Conservation (phyloP, 768 basidiomycete genomes). For the Hericium erinaceus region DNA sequence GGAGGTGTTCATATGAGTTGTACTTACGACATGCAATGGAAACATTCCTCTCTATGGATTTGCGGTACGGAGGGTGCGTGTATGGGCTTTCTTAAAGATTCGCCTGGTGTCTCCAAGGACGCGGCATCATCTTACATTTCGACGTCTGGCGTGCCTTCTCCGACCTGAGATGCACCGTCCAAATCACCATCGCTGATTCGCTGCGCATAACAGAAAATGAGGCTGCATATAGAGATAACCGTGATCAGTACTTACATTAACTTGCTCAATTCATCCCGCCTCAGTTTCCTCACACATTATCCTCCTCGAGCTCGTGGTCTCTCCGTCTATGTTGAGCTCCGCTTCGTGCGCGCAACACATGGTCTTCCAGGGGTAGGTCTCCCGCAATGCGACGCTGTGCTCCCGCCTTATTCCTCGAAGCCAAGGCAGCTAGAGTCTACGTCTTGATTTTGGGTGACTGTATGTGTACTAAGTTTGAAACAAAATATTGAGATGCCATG, state of each 20-base stretch:
- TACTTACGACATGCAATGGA: conserved; percentile 35
- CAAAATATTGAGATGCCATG: too few relatives aligned
- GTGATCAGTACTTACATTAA: conserved; percentile 51
- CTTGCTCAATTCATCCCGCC: conserved; percentile 58
- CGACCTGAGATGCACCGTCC: too few relatives aligned
- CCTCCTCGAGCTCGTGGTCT: conserved; percentile 86
- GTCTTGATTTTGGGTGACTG: neutral
- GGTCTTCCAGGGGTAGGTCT: conserved; percentile 64
- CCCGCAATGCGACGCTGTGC: conserved; percentile 38
- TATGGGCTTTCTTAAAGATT: neutral
- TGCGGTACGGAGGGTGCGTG: neutral
- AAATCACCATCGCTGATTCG: too few relatives aligned
- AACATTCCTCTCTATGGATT: conserved; percentile 8
- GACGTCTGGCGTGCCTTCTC: too few relatives aligned
- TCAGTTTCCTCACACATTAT: conserved; percentile 73
- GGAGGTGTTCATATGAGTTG: too few relatives aligned
- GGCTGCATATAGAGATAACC: neutral
- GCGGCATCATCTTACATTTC: too few relatives aligned
- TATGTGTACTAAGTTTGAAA: neutral
- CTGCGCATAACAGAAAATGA: too few relatives aligned
- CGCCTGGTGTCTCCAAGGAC: too few relatives aligned
- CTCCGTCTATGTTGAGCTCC: conserved; percentile 67
- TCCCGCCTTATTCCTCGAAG: conserved; percentile 40
- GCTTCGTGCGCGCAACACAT: conserved; percentile 49
- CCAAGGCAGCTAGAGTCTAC: neutral